Evolutionary conservation across 2,329 filamentous ascomycete genomes (phyloP), one percentile per base, ranked within the genome.

Genomic region (Dothideomycetidae sp.): DNA sequence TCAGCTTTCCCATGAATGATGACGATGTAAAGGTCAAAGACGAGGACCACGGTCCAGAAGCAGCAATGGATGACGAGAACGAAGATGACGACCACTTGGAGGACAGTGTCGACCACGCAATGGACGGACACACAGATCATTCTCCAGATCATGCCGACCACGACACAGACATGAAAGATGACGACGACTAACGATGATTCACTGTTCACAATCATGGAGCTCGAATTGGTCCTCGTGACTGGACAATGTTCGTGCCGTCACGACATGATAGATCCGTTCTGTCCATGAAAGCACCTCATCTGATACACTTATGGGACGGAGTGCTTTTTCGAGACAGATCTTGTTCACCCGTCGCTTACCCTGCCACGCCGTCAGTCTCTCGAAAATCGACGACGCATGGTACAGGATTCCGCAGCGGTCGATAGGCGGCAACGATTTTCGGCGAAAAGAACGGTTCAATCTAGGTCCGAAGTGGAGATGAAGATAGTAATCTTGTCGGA

Each of bases 1-100:
- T 59, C 23, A 50, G 50, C 33, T 59, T 59, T 31, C 54, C 53
- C 3, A 44, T 44, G 11, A 43, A 44, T 13, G 53, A 53, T 10
- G 53, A 54, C 30, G 44, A 45, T 29, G 46, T 44, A 13, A 49
- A 48, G 32, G 45, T 31, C 13, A 50, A 48, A 33, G 45, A 44
- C 11, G 37, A 37, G 13, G 35, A 37, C 26, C 38, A 43, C 21
- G 14, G 13, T 13, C 10, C 32, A 36, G 15, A 38, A 31, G 23
- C 32, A 36, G n/a, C 23, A 35, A 26, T 19, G 10, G 29, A 34
- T 16, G 35, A 33, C 12, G 34, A 37, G 14, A 16, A 33, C 5
- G 35, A 37, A 15, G 18, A 32, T 19, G 29, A 38, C 7, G 23
- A 37, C 7, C 36, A 38, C 3, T 11, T 38, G 13, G 31, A 31